These are phyloP conservation scores for Phellinidium pouzarii DNA, from an alignment of 1,284 basidiomycete species.

Conservation along the genomic window DNA sequence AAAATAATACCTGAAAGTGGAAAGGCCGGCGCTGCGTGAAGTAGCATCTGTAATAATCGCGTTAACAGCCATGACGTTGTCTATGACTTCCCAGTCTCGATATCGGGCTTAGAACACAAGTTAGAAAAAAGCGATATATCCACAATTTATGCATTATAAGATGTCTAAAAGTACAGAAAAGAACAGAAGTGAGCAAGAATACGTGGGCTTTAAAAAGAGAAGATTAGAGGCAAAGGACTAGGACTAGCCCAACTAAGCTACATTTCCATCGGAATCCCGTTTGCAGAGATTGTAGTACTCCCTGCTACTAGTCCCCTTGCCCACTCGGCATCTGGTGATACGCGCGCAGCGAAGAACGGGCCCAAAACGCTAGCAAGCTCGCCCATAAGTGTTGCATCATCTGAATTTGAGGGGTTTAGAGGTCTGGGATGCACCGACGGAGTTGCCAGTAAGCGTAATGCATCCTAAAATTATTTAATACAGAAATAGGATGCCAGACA, in stretches of 20 bases:
- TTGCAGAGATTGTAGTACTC: not conserved
- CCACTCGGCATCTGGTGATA: conserved; percentile 55
- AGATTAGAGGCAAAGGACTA: not conserved
- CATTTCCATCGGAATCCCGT: not conserved
- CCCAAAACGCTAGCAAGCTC: conserved; percentile 52
- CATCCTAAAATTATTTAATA: conserved; percentile 38
- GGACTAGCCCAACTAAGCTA: not conserved
- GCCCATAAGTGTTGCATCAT: conserved; percentile 40
- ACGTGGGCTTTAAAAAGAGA: not conserved
- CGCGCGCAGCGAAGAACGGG: conserved; percentile 49
- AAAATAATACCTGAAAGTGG: too few relatives aligned
- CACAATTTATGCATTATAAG: too few relatives aligned
- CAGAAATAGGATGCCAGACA: not conserved
- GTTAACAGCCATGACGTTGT: too few relatives aligned
- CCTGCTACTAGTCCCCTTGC: conserved; percentile 26
- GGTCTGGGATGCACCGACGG: conserved; percentile 49
- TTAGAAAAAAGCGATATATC: too few relatives aligned
- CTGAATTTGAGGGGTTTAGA: conserved; percentile 40
- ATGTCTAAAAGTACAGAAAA: not conserved
- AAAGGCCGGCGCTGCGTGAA: too few relatives aligned
- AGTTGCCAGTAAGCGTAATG: conserved; percentile 50
- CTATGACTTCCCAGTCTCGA: too few relatives aligned
- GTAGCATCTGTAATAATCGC: too few relatives aligned
- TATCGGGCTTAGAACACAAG: too few relatives aligned
- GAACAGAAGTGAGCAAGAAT: not conserved